Evolutionary conservation across 2,329 filamentous ascomycete genomes (phyloP), one percentile per base, ranked within the genome.

Genomic region (Colletotrichum cuscutae): DNA sequence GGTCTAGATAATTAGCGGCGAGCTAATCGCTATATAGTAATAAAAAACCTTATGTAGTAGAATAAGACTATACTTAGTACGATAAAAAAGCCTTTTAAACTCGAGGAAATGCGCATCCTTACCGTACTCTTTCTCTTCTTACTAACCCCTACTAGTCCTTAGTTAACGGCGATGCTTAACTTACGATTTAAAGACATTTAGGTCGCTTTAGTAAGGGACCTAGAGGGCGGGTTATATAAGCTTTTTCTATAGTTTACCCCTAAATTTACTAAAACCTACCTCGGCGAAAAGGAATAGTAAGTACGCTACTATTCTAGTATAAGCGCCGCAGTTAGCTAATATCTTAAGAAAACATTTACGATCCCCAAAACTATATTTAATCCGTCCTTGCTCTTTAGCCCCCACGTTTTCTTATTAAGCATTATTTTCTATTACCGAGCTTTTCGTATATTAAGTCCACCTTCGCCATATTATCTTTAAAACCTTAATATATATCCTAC

Each of bases 191-290:
- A 28, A 5, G 3, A 28, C 26, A 28, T 28, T 28, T 5, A 5
- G 26, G 26, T 28, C 26, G 26, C 26, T 28, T 28, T 28, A 5
- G 3, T 5, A 28, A 28, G 26, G 26, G 26, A 28, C 7, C 74
- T 65, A 26, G 54, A 74, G 35, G 71, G 76, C 13, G 66, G 73
- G 12, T 75, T 66, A 22, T 37, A 76, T 59, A 73, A 74, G 3
- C 57, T 72, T 19, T 37, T 6, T 28, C 56, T 77, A 49, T 15
- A 42, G 19, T 77, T 77, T 32, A 76, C 58, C 26, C 70, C 69
- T 19, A 49, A 73, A 53, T 79, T 78, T 60, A 79, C 71, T n/a
- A 79, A 79, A 70, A 73, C 70, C 11, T 79, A 76, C n/a, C n/a
- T n/a, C 35, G 62, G 75, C n/a, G 26, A 32, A 8, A 35, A 58